Percentiles rank a stretch among this genome's conserved stretches.
Evolutionary conservation across 164 flowering plant species (phyloP).

Genomic region (Magnolia officinalis): DNA sequence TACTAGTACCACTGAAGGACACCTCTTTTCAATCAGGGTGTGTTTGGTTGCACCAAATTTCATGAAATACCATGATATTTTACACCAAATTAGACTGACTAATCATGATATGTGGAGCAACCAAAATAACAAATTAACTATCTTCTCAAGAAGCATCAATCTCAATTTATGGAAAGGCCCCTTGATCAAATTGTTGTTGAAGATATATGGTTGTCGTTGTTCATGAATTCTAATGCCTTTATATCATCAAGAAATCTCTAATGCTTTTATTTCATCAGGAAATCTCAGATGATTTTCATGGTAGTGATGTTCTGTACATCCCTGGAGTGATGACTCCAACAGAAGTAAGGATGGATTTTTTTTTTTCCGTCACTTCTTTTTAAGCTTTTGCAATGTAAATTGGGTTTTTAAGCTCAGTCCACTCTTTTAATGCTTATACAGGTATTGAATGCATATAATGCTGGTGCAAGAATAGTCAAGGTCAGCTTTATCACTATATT

Average conservation of each 20-base stretch:
- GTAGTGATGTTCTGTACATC: constrained; percentile 52
- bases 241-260: constrained; percentile 43
- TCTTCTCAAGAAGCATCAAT: too few species aligned
- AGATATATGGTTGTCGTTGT: neutral
- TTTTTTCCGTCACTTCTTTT: neutral
- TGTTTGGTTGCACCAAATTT: too few species aligned
- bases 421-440: constrained; percentile 6
- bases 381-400: neutral
- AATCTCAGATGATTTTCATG: constrained; percentile 38
- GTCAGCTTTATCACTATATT: constrained; percentile 7
- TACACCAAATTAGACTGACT: too few species aligned
- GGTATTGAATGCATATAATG: constrained; percentile 22
- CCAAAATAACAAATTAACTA: too few species aligned
- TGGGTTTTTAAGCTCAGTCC: neutral
- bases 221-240: neutral
- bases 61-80: too few species aligned
- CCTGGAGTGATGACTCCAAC: constrained; percentile 92
- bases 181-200: too few species aligned
- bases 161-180: too few species aligned
- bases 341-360: constrained; percentile 44
- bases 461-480: constrained; percentile 32
- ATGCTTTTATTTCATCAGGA: constrained; percentile 30
- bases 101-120: too few species aligned
- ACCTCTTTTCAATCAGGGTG: too few species aligned
- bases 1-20: too few species aligned